phyloP scores from a whole-genome alignment of 2,329 filamentous ascomycete species.

The Tricladium varicosporioides region DNA sequence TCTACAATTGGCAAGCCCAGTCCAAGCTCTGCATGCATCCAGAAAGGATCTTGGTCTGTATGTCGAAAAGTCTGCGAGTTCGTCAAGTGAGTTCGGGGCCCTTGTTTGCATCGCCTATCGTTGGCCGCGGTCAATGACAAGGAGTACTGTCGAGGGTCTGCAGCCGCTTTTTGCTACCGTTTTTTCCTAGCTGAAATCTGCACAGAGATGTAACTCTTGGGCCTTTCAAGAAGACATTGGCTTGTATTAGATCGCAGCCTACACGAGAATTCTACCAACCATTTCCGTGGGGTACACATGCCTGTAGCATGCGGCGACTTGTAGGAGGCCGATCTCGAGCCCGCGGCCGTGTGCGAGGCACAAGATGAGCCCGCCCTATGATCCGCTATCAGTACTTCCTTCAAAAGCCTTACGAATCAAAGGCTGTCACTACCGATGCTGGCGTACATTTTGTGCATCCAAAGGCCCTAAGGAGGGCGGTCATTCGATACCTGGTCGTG shows the following conservation, averaged over 20 bases:
- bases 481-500: not conserved
- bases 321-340: not conserved
- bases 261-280: not conserved
- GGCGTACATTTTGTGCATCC: not conserved
- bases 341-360: not conserved
- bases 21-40: conserved; percentile 2
- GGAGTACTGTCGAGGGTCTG: no score
- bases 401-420: not conserved
- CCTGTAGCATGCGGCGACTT: not conserved
- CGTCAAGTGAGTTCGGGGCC: not conserved
- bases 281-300: not conserved
- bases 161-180: no score
- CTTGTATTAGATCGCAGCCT: not conserved
- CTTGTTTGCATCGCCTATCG: not conserved
- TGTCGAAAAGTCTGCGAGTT: not conserved
- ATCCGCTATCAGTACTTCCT: not conserved
- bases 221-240: not conserved
- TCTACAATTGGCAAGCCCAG: not conserved
- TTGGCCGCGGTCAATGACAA: not conserved
- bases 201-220: no score
- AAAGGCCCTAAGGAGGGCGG: not conserved
- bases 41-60: not conserved
- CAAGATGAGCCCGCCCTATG: not conserved
- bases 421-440: not conserved
- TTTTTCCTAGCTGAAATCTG: no score